Conservation (phyloP, 805 yeast species). For the Monosporozyma siamensis region DNA sequence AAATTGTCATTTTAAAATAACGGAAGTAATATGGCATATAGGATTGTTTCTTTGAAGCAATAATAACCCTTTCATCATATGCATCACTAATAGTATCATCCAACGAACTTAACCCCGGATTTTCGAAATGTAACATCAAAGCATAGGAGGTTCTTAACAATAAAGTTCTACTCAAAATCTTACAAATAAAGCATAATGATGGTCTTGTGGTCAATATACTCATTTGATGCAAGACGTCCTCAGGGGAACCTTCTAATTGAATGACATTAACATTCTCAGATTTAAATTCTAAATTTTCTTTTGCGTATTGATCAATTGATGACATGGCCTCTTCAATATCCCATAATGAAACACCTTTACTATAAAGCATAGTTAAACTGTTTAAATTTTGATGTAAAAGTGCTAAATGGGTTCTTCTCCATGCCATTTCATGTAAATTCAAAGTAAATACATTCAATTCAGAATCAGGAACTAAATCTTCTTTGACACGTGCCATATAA, state of each 20-base stretch:
- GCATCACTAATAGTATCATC: slow-evolving; percentile 1
- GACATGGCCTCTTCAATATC: slow-evolving; percentile 13
- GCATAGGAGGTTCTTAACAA: slow-evolving; percentile 23
- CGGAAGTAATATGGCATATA: slow-evolving; percentile 14
- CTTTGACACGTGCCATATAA: slow-evolving; percentile 16
- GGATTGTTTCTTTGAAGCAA: not conserved
- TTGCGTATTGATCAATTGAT: slow-evolving; percentile 12
- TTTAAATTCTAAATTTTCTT: slow-evolving; percentile 9
- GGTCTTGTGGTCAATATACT: slow-evolving; percentile 8
- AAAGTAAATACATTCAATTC: slow-evolving; percentile 7
- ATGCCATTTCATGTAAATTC: slow-evolving; percentile 17
- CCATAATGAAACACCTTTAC: slow-evolving; percentile 8
- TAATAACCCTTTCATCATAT: not conserved
- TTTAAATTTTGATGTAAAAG: slow-evolving; percentile 19
- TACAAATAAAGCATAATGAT: slow-evolving; percentile 17
- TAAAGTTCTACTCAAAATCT: slow-evolving; percentile 18
- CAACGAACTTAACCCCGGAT: not conserved
- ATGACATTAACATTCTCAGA: not conserved
- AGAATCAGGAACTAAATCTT: slow-evolving; percentile 8
- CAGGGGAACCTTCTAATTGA: not conserved
- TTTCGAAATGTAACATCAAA: slow-evolving; percentile 24
- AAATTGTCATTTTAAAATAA: slow-evolving; percentile 13
- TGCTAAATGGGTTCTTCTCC: slow-evolving; percentile 19
- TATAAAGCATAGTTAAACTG: slow-evolving; percentile 14
- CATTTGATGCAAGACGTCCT: slow-evolving; percentile 4